Conservation (phyloP, 768 basidiomycete species). For the Multifurca ochricompacta region DNA sequence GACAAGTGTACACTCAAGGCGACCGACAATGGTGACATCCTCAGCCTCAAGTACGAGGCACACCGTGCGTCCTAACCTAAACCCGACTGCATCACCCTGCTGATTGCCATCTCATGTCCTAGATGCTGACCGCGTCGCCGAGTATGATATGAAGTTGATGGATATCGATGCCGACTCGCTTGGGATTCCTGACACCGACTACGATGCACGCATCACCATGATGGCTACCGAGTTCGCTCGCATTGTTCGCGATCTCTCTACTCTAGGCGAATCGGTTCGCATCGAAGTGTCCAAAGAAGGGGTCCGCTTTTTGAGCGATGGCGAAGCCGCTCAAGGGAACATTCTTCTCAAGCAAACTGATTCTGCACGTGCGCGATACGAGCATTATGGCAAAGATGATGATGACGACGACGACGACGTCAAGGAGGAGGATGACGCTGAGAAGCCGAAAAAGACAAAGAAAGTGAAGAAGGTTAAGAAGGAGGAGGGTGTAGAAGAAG, state of each 20-base stretch:
- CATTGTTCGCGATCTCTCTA: slow-evolving; percentile 86
- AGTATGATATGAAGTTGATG: slow-evolving; percentile 99
- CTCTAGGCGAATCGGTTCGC: slow-evolving; percentile 87
- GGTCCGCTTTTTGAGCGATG: slow-evolving; percentile 85
- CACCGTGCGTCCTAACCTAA: slow-evolving; percentile 50
- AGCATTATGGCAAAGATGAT: slow-evolving; percentile 23
- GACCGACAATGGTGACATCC: slow-evolving; percentile 79
- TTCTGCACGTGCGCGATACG: slow-evolving; percentile 18
- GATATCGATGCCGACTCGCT: slow-evolving; percentile 95
- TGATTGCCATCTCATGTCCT: not conserved
- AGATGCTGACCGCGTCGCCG: slow-evolving; percentile 91
- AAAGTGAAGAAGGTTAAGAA: slow-evolving; percentile 47
- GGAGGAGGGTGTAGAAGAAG: slow-evolving; percentile 29
- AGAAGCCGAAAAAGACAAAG: slow-evolving; percentile 39
- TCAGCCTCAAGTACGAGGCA: slow-evolving; percentile 86
- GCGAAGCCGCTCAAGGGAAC: slow-evolving; percentile 88
- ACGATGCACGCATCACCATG: slow-evolving; percentile 89
- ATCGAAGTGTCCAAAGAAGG: slow-evolving; percentile 97
- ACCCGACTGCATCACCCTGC: not conserved
- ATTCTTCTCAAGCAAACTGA: slow-evolving; percentile 77
- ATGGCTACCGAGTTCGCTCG: slow-evolving; percentile 80
- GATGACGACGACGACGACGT: slow-evolving; percentile 27
- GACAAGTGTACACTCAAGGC: slow-evolving; percentile 90
- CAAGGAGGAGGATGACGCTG: slow-evolving; percentile 37
- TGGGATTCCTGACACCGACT: slow-evolving; percentile 94